Evolutionary conservation across 228 moss, liverwort and hornwort genomes (phyloP), one percentile per base, ranked within the genome.

Genomic region (Sphagnum fallax): DNA sequence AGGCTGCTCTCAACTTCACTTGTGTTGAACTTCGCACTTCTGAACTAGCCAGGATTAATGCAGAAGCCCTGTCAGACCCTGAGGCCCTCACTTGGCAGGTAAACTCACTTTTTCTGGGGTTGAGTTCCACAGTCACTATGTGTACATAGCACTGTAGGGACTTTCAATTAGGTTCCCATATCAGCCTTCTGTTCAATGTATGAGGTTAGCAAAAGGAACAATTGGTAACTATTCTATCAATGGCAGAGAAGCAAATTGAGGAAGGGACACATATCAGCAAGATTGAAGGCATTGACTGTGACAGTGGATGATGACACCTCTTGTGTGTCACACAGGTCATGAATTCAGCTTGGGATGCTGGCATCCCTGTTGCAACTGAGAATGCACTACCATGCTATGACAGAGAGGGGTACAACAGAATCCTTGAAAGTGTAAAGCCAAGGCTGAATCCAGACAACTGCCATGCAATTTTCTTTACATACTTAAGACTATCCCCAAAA

Each of bases 41-140:
- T 0, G 76, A 84, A 6, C 90, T 90, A 65, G 62, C 75, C 5
- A 75, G 78, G 15, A 52, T 65, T 47, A 13, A 49, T 48, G 49
- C 65, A 18, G 10, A 75, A 65, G 92, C 92, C 13, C 71, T 71
- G 7, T 75, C 93, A 6, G 88, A 93, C 73, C 93, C 90, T 8
- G 90, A 93, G 78, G 79, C 78, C 10, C 87, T 93, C 9, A 88
- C 90, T 4, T 87, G 75, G 72, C 93, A 93, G 78, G 90, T 88
- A 73, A 0, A 6, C 13, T 14, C 65, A 47, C 32, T 3, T 32
- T 32, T 32, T 32, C 2, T 2, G 32, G 32, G 32, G 32, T 32
- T 32, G 32, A 32, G 32, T 32, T 32, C 32, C 32, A 32, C 32
- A 32, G 32, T 32, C 32, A 32, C 67, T 48, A 32, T 55, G 55